Evolutionary conservation across 2,329 filamentous ascomycete species (phyloP).

Genomic region (Penicillium sp.): DNA sequence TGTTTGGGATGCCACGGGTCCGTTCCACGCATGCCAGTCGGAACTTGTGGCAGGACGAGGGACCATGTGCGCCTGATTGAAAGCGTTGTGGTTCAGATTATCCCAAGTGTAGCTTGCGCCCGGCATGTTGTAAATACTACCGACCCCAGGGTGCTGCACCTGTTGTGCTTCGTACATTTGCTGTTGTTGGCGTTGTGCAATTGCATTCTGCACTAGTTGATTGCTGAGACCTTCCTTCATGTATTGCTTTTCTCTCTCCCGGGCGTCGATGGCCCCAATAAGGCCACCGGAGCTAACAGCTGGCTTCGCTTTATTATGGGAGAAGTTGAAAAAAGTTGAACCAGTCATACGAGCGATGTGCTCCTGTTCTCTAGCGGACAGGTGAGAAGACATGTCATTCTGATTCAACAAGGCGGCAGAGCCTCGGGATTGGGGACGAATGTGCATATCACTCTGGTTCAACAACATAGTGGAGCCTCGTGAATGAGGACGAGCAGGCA

Average conservation of each 20-base stretch:
- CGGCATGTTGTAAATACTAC: slow-evolving; percentile 33
- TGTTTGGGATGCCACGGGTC: slow-evolving; percentile 26
- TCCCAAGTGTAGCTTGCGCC: slow-evolving; percentile 35
- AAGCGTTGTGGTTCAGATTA: slow-evolving; percentile 27
- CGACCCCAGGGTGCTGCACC: slow-evolving; percentile 19
- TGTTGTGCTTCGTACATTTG: slow-evolving; percentile 40
- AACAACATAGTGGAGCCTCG: slow-evolving; percentile 7
- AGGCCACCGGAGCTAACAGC: slow-evolving; percentile 55
- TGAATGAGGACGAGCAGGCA: slow-evolving; percentile 1
- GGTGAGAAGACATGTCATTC: slow-evolving; percentile 53
- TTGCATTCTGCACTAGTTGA: slow-evolving; percentile 68
- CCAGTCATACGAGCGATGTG: slow-evolving; percentile 80
- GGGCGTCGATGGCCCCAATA: slow-evolving; percentile 72
- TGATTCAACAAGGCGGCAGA: slow-evolving; percentile 50
- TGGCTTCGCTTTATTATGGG: slow-evolving; percentile 49
- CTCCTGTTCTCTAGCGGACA: slow-evolving; percentile 86
- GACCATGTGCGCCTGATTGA: slow-evolving; percentile 5
- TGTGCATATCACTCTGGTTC: slow-evolving; percentile 6
- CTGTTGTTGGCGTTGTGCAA: slow-evolving; percentile 63
- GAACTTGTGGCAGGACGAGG: slow-evolving; percentile 15
- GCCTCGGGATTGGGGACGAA: slow-evolving; percentile 56
- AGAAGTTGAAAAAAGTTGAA: slow-evolving; percentile 68
- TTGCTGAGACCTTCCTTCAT: slow-evolving; percentile 67
- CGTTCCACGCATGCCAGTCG: slow-evolving; percentile 25
- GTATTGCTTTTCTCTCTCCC: slow-evolving; percentile 72